phyloP scores from a whole-genome alignment of 257 asterid genomes.

The Solanum ahanhuiri region DNA sequence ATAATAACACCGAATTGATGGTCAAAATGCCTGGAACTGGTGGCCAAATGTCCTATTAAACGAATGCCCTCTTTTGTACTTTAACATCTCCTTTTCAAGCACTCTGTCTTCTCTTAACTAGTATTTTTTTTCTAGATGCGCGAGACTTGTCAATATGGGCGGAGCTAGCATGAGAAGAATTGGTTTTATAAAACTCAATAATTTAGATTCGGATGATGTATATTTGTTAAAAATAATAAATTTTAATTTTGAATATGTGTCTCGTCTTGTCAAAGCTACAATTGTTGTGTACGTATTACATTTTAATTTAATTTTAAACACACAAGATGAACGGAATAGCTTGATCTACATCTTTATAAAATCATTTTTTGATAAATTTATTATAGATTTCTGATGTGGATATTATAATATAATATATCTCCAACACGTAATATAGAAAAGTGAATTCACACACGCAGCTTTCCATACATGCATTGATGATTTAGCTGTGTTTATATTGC shows the following conservation, averaged over 20 bases:
- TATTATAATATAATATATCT: not conserved
- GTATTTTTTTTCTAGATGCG: not conserved
- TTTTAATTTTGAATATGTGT: not conserved
- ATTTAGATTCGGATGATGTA: not conserved
- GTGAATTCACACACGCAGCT: not conserved
- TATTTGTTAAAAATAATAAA: no score
- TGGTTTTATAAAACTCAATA: not conserved
- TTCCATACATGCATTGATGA: not conserved
- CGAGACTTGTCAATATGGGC: no score
- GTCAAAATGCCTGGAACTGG: not conserved
- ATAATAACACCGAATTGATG: not conserved
- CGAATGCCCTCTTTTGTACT: not conserved
- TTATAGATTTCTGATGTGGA: not conserved
- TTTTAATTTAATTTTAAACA: not conserved
- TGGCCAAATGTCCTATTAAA: not conserved
- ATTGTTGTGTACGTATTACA: not conserved
- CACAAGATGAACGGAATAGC: not conserved
- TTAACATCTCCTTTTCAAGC: not conserved
- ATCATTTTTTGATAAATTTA: not conserved
- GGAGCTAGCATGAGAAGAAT: not conserved
- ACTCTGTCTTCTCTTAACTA: not conserved
- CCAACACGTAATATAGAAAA: not conserved
- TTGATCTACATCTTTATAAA: not conserved
- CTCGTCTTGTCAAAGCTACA: not conserved
- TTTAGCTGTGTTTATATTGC: not conserved